Conservation (phyloP, 306 rosid genomes). For the Corylus avellana region DNA sequence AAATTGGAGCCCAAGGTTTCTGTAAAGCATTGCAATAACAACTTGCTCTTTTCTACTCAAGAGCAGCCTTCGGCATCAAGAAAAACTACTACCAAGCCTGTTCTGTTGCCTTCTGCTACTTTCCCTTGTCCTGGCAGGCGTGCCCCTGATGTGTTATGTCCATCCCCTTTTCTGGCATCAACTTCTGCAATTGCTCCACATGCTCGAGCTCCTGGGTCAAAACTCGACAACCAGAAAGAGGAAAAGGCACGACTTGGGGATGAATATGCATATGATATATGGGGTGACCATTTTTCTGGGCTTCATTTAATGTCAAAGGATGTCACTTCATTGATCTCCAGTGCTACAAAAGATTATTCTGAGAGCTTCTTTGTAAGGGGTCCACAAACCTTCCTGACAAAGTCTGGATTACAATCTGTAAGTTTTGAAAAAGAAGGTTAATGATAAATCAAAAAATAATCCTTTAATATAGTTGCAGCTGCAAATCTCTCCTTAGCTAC, state of each 20-base stretch:
- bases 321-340: slow-evolving; percentile 52
- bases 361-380: slow-evolving; percentile 90
- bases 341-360: slow-evolving; percentile 49
- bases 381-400: slow-evolving; percentile 62
- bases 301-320: slow-evolving; percentile 59
- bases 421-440: slow-evolving; percentile 49
- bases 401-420: slow-evolving; percentile 41
- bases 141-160: slow-evolving; percentile 31
- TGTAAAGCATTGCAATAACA: slow-evolving; percentile 19
- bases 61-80: slow-evolving; percentile 40
- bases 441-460: slow-evolving; percentile 30
- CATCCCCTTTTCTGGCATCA: slow-evolving; percentile 36
- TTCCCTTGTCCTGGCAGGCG: slow-evolving; percentile 44
- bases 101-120: slow-evolving; percentile 49
- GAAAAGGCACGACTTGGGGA: slow-evolving; percentile 46
- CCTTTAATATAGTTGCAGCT: slow-evolving; percentile 11
- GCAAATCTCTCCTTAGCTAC: slow-evolving; percentile 1
- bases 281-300: slow-evolving; percentile 90
- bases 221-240: slow-evolving; percentile 42
- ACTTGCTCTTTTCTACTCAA: slow-evolving; percentile 31
- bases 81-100: slow-evolving; percentile 39
- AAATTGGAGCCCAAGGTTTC: slow-evolving; percentile 31
- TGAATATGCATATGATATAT: slow-evolving; percentile 84
- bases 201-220: slow-evolving; percentile 82
- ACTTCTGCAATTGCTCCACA: slow-evolving; percentile 44